Conservation (phyloP, 192 early-diverging fungal genomes). For the Dissophora globulifera region DNA sequence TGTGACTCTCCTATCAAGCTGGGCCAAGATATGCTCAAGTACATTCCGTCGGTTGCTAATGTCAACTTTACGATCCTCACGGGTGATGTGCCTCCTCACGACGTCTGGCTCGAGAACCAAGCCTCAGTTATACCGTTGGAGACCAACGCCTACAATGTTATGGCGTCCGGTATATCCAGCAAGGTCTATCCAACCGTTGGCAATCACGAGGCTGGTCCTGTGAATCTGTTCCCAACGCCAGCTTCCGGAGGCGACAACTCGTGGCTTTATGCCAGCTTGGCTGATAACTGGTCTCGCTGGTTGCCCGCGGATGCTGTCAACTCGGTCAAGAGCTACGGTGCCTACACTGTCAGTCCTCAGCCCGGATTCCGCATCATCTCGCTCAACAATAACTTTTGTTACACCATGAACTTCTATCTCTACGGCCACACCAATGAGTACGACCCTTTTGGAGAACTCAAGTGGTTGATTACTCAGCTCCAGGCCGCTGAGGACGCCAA, state of each 20-base stretch:
- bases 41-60: constrained; percentile 49
- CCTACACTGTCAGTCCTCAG: constrained; percentile 54
- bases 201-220: constrained; percentile 64
- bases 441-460: constrained; percentile 61
- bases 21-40: constrained; percentile 55
- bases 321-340: constrained; percentile 51
- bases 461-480: constrained; percentile 59
- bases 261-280: constrained; percentile 59
- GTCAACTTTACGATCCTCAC: constrained; percentile 60
- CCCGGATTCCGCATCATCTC: constrained; percentile 58
- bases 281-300: constrained; percentile 59
- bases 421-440: constrained; percentile 50
- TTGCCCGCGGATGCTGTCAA: constrained; percentile 41
- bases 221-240: constrained; percentile 44
- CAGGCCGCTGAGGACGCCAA: constrained; percentile 57
- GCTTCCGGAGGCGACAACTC: constrained; percentile 21
- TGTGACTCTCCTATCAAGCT: constrained; percentile 62
- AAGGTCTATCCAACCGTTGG: constrained; percentile 60
- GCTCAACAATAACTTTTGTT: constrained; percentile 68
- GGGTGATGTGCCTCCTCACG: constrained; percentile 67
- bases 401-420: constrained; percentile 63
- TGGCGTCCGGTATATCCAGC: constrained; percentile 34
- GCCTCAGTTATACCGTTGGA: constrained; percentile 46
- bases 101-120: constrained; percentile 60
- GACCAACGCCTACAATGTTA: constrained; percentile 27